Conservation (phyloP, 495 filamentous ascomycete genomes). For the Talaromyces stipitatus region DNA sequence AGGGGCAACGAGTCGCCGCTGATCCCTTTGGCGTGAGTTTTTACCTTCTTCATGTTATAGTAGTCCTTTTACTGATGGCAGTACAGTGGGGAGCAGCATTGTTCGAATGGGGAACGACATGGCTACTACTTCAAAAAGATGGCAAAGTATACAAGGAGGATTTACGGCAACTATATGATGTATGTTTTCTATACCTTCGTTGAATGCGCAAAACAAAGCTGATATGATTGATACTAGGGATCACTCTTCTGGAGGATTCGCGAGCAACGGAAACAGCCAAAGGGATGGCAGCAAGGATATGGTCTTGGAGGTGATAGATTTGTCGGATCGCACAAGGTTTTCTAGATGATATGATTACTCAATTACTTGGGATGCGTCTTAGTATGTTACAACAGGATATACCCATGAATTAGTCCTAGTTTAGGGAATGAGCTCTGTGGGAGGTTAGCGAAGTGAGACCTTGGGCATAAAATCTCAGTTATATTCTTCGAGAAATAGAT, state of each 20-base stretch:
- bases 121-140: slow-evolving; percentile 40
- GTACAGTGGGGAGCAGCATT: slow-evolving; percentile 6
- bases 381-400: too few relatives aligned
- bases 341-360: neutral
- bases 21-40: slow-evolving; percentile 36
- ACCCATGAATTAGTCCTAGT: too few relatives aligned
- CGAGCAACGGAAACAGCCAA: slow-evolving; percentile 3
- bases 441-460: too few relatives aligned
- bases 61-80: neutral
- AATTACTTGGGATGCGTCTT: neutral
- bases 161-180: slow-evolving; percentile 32
- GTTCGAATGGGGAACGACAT: slow-evolving; percentile 38
- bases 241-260: slow-evolving; percentile 18
- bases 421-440: too few relatives aligned
- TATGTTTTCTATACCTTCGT: slow-evolving; percentile 13
- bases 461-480: neutral
- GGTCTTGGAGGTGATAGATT: slow-evolving; percentile 12
- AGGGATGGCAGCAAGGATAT: slow-evolving; percentile 13
- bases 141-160: slow-evolving; percentile 41
- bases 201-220: too few relatives aligned
- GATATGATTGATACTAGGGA: slow-evolving; percentile 4
- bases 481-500: neutral
- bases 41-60: neutral
- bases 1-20: slow-evolving; percentile 33
- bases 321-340: slow-evolving; percentile 5